Conservation (phyloP, 768 basidiomycete species). For the Pisolithus albus region DNA sequence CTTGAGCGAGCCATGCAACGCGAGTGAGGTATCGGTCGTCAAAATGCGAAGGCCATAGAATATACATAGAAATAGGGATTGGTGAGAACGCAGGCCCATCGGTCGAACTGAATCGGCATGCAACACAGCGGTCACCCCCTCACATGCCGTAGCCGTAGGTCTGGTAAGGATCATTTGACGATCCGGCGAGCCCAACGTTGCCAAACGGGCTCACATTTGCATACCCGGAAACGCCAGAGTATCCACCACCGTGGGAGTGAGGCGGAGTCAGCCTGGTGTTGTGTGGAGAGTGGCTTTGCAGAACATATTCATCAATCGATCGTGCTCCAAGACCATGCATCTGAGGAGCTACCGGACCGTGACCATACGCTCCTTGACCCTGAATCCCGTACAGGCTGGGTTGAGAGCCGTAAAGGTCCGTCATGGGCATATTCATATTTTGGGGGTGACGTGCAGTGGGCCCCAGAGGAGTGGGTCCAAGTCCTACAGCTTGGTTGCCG, state of each 20-base stretch:
- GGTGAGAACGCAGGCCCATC: constrained; percentile 9
- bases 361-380: constrained; percentile 52
- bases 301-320: constrained; percentile 74
- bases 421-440: constrained; percentile 42
- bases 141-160: constrained; percentile 78
- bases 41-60: constrained; percentile 29
- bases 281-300: constrained; percentile 67
- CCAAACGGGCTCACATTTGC: constrained; percentile 50
- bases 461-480: constrained; percentile 30
- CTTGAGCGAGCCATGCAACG: constrained; percentile 34
- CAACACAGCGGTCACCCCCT: constrained; percentile 23
- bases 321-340: constrained; percentile 61
- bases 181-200: constrained; percentile 40
- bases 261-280: constrained; percentile 55
- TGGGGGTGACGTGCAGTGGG: constrained; percentile 51
- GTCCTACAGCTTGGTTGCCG: constrained; percentile 48
- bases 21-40: constrained; percentile 26
- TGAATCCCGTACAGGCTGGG: constrained; percentile 57
- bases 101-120: constrained; percentile 4
- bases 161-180: constrained; percentile 72
- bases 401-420: constrained; percentile 61
- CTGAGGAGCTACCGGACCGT: constrained; percentile 46
- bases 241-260: constrained; percentile 47
- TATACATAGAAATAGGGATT: constrained; percentile 34
- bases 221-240: constrained; percentile 49